phyloP scores from a whole-genome alignment of 2,329 filamentous ascomycete species.

The Trichoderma harzianum region DNA sequence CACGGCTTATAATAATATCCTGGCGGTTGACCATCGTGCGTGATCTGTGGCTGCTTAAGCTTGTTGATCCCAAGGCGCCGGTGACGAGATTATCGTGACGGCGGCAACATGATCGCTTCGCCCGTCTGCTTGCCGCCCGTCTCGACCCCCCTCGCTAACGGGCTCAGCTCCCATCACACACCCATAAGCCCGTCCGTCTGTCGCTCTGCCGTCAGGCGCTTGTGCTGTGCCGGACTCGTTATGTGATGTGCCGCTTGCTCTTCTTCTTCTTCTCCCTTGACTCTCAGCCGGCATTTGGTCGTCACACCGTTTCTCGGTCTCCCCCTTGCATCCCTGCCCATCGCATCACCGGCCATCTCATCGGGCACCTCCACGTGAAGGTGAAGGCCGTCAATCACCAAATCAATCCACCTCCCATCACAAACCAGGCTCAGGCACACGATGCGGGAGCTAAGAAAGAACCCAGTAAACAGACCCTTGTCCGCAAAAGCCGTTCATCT shows the following conservation, averaged over 20 bases:
- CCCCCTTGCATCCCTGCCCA: not conserved
- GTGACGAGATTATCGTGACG: conserved; percentile 15
- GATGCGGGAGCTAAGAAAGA: not conserved
- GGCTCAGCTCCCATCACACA: conserved; percentile 8
- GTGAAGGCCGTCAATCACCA: not conserved
- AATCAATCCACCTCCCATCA: not conserved
- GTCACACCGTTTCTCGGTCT: not conserved
- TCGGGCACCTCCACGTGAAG: not conserved
- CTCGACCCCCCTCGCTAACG: not conserved
- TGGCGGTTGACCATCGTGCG: too few species aligned
- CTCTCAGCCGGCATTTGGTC: not conserved
- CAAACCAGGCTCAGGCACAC: not conserved
- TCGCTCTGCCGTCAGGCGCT: not conserved
- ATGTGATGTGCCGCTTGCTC: not conserved
- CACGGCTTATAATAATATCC: not conserved
- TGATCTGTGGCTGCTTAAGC: not conserved
- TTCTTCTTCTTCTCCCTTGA: not conserved
- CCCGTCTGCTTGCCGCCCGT: conserved; percentile 8
- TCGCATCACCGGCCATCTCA: not conserved
- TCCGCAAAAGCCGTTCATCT: not conserved
- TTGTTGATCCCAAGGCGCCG: conserved; percentile 6
- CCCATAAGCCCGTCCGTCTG: not conserved
- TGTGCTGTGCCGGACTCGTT: not conserved
- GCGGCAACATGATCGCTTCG: conserved; percentile 8
- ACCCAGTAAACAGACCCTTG: not conserved